Evolutionary conservation across 345 rosid species (phyloP), one percentile per base, ranked within the genome.

Genomic region (Eucalyptus erythrocorys): DNA sequence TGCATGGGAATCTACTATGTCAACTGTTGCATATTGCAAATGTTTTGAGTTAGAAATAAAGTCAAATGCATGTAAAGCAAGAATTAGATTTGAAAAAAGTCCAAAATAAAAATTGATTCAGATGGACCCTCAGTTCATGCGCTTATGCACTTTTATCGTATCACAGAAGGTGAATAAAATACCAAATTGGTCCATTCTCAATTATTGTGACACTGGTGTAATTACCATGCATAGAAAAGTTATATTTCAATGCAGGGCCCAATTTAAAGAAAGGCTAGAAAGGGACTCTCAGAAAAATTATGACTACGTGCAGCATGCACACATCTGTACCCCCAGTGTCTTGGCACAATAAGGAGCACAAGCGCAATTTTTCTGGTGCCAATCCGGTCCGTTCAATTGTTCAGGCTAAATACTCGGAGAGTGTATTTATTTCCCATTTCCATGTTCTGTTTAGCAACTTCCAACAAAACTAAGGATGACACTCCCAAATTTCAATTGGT

Each of bases 81-180:
- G 7, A 57, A 26, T 26, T 57, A 57, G 66, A 57, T 57, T 6
- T 30, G 0, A 32, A 7, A 64, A 4, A 64, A 64, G 6, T 55
- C 0, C 27, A 22, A 55, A 15, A 15, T 14, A n/a, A n/a, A 66
- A 7, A n/a, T 32, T 15, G 32, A 64, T 64, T 15, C 16, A n/a
- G 76, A 0, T 66, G 22, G 22, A n/a, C 37, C 71, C 34, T 13
- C 0, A 30, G 40, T 66, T 66, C 37, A 66, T 32, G 76, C 40
- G 3, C 40, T 66, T 66, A 0, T 15, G 40, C 76, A 32, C 15
- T 66, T n/a, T n/a, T 66, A n/a, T n/a, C 76, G 0, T n/a, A n/a
- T n/a, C 40, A 66, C 0, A 2, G 40, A 0, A 15, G 11, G 0
- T 66, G 37, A 7, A 32, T n/a, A n/a, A 66, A 15, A 0, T 32